A percentile compares a stretch with the other conserved stretches of the same genome.
Evolutionary conservation across 768 basidiomycete genomes (phyloP).

Genomic region (Imleria badia): DNA sequence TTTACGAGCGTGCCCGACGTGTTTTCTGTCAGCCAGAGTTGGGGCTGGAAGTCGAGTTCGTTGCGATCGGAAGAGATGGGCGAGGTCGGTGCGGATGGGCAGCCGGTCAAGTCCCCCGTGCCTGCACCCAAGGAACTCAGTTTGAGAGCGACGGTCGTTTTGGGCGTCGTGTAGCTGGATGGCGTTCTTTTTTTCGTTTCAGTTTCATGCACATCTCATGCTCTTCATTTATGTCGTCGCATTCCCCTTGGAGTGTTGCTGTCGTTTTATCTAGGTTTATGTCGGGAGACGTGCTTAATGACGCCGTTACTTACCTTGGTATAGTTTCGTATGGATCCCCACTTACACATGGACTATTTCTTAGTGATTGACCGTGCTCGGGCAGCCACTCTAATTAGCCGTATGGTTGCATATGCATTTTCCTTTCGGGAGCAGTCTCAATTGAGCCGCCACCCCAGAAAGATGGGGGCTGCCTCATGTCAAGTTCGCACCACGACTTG

Average conservation of each 20-base stretch:
- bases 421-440: no score
- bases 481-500: no score
- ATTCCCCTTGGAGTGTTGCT: no score
- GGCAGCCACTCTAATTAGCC: no score
- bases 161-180: conserved; percentile 62
- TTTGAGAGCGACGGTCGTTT: conserved; percentile 73
- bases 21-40: conserved; percentile 83
- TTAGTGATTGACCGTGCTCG: no score
- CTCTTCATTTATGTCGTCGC: conserved; percentile 2
- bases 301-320: no score
- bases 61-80: conserved; percentile 50
- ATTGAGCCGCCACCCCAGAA: no score
- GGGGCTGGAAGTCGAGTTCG: conserved; percentile 86
- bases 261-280: neutral
- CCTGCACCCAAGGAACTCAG: conserved; percentile 50
- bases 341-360: no score
- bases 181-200: neutral
- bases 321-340: no score
- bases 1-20: conserved; percentile 86
- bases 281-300: no score
- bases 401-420: no score
- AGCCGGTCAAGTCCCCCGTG: conserved; percentile 30
- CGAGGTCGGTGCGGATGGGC: conserved; percentile 36
- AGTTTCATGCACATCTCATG: neutral
- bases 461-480: no score